phyloP scores from a whole-genome alignment of 768 basidiomycete species.

The Crepidotus variabilis region DNA sequence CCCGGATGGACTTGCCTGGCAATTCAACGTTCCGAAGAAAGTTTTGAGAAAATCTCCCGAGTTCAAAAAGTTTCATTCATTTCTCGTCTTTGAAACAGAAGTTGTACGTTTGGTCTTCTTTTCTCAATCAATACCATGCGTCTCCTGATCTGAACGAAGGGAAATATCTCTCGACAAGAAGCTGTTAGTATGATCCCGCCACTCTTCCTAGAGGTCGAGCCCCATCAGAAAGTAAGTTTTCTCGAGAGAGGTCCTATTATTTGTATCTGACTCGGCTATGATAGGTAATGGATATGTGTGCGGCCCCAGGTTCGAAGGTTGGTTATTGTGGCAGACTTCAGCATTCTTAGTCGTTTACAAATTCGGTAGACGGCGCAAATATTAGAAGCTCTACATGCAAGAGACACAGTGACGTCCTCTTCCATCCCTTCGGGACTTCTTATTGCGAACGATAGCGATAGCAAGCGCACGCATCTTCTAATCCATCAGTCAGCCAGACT shows the following conservation, averaged over 20 bases:
- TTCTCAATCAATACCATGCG: neutral
- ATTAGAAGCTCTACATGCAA: constrained; percentile 88
- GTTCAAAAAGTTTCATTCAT: constrained; percentile 93
- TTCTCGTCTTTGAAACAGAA: constrained; percentile 97
- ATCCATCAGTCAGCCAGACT: constrained; percentile 97
- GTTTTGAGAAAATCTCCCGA: constrained; percentile 83
- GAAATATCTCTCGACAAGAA: constrained; percentile 94
- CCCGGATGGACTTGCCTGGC: constrained; percentile 94
- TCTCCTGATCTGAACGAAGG: constrained; percentile 39
- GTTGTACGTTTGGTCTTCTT: constrained; percentile 56
- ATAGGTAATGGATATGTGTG: constrained; percentile 95
- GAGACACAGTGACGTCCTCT: constrained; percentile 58
- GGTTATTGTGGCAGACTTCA: constrained; percentile 3
- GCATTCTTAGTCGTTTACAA: neutral
- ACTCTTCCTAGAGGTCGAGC: constrained; percentile 88
- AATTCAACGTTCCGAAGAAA: constrained; percentile 88
- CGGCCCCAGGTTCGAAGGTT: constrained; percentile 96
- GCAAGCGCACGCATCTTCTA: constrained; percentile 91
- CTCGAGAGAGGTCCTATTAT: neutral
- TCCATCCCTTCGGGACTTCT: constrained; percentile 81
- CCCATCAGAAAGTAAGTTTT: constrained; percentile 67
- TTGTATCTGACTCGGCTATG: constrained; percentile 1
- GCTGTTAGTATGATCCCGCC: constrained; percentile 99
- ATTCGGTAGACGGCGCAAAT: constrained; percentile 81
- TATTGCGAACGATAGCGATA: constrained; percentile 93